These are phyloP conservation scores for Salix purpurea DNA, from an alignment of 345 rosid genomes.

Conservation along the genomic window DNA sequence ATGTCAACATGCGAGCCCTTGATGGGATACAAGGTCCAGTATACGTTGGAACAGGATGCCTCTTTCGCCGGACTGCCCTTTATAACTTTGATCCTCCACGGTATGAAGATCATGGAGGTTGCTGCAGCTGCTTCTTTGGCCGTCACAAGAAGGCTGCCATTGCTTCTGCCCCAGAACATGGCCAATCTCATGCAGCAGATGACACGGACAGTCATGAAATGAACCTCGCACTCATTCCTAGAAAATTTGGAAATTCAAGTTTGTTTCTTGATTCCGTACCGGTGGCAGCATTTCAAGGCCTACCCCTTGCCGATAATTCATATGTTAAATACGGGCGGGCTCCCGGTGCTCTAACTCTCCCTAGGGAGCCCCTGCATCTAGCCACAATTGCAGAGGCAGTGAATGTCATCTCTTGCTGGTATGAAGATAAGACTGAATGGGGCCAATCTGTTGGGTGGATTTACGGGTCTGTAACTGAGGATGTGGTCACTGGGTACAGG, in stretches of 20 bases:
- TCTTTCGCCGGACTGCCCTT: constrained; percentile 73
- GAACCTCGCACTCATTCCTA: constrained; percentile 45
- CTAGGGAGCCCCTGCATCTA: constrained; percentile 47
- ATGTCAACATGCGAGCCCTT: constrained; percentile 70
- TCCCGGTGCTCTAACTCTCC: constrained; percentile 56
- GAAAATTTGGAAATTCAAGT: constrained; percentile 69
- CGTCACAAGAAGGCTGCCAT: constrained; percentile 36
- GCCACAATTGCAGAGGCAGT: constrained; percentile 63
- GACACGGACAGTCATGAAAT: constrained; percentile 41
- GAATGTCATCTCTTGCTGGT: constrained; percentile 77
- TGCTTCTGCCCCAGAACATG: constrained; percentile 33
- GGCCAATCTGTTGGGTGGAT: constrained; percentile 74
- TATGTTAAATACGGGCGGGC: constrained; percentile 50
- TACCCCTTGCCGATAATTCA: constrained; percentile 52
- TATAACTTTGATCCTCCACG: constrained; percentile 72
- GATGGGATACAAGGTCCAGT: constrained; percentile 90
- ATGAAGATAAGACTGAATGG: constrained; percentile 86
- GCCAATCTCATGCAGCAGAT: neutral
- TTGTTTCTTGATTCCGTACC: constrained; percentile 47
- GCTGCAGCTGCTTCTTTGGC: constrained; percentile 46
- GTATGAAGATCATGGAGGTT: constrained; percentile 22
- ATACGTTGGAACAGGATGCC: constrained; percentile 87
- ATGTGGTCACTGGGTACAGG: constrained; percentile 72
- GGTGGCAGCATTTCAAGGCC: constrained; percentile 63
- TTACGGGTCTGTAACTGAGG: constrained; percentile 81